These are phyloP conservation scores for Ceratorhiza oryzae-sativae DNA, from an alignment of 1,284 basidiomycete genomes.

Conservation along the genomic window DNA sequence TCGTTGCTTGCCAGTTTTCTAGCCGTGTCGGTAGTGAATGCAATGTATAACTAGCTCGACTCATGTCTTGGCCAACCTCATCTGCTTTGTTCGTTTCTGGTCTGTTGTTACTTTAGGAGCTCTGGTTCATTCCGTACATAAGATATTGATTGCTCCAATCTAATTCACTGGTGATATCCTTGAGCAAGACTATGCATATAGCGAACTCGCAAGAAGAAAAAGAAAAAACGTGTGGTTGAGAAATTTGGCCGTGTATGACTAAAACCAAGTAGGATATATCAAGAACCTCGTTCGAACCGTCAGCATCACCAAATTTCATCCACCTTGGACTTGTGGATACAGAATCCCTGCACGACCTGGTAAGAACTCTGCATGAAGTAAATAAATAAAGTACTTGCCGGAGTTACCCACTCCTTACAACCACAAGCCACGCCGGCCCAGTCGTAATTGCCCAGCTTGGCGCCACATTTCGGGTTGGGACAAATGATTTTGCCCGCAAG, in stretches of 20 bases:
- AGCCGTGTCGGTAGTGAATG: not conserved
- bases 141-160: not conserved
- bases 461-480: constrained; percentile 87
- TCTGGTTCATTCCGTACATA: constrained; percentile 1
- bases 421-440: constrained; percentile 96
- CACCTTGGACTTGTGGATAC: constrained; percentile 87
- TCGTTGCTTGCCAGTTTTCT: not conserved
- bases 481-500: constrained; percentile 89
- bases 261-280: not conserved
- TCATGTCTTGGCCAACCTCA: not conserved
- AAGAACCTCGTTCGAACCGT: not conserved
- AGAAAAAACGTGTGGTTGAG: not conserved
- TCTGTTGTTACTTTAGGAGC: constrained; percentile 12
- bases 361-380: not conserved
- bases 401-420: constrained; percentile 89
- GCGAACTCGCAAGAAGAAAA: not conserved
- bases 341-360: constrained; percentile 72
- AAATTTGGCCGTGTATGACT: not conserved
- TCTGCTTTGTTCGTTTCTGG: constrained; percentile 4
- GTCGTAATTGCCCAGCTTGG: constrained; percentile 94
- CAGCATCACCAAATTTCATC: constrained; percentile 69
- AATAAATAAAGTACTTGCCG: constrained; percentile 60
- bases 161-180: constrained; percentile 2
- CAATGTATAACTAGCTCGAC: constrained; percentile 29
- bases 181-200: not conserved